phyloP scores from a whole-genome alignment of 2,329 filamentous ascomycete species.

The Ascosphaera apis region DNA sequence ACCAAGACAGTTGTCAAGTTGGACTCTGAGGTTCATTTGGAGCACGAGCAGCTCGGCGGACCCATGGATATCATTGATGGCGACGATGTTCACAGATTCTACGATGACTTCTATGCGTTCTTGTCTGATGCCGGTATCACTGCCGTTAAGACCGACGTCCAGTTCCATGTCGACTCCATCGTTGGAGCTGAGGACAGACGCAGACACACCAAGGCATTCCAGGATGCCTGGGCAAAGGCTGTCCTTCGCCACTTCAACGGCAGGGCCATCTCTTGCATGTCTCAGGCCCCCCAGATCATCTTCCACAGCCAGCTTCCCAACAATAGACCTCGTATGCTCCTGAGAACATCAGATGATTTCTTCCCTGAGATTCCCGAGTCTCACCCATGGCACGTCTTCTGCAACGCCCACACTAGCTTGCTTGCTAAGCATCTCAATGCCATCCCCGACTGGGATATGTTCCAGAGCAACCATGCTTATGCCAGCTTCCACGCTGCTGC shows the following conservation, averaged over 20 bases:
- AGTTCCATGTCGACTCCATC: slow-evolving; percentile 69
- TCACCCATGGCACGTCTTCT: slow-evolving; percentile 88
- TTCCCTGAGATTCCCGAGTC: slow-evolving; percentile 61
- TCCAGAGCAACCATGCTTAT: slow-evolving; percentile 44
- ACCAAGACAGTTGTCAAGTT: slow-evolving; percentile 37
- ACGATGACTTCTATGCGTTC: slow-evolving; percentile 79
- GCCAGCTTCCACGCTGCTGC: slow-evolving; percentile 75
- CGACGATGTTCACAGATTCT: slow-evolving; percentile 53
- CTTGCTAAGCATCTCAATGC: slow-evolving; percentile 68
- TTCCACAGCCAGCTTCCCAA: slow-evolving; percentile 63
- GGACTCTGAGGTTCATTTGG: slow-evolving; percentile 19
- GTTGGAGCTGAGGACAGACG: slow-evolving; percentile 44
- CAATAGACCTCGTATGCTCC: slow-evolving; percentile 48
- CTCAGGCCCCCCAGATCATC: slow-evolving; percentile 61
- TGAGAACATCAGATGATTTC: slow-evolving; percentile 76
- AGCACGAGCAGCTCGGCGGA: slow-evolving; percentile 28
- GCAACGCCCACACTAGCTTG: slow-evolving; percentile 73
- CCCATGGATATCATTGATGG: slow-evolving; percentile 51
- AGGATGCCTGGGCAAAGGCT: slow-evolving; percentile 66
- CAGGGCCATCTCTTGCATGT: slow-evolving; percentile 83
- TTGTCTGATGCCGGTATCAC: slow-evolving; percentile 52
- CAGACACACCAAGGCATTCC: slow-evolving; percentile 49
- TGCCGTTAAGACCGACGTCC: slow-evolving; percentile 78
- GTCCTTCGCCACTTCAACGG: slow-evolving; percentile 55
- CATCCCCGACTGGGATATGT: slow-evolving; percentile 66